Conservation (phyloP, 805 yeast species). For the Kodamaea neixiangensis region DNA sequence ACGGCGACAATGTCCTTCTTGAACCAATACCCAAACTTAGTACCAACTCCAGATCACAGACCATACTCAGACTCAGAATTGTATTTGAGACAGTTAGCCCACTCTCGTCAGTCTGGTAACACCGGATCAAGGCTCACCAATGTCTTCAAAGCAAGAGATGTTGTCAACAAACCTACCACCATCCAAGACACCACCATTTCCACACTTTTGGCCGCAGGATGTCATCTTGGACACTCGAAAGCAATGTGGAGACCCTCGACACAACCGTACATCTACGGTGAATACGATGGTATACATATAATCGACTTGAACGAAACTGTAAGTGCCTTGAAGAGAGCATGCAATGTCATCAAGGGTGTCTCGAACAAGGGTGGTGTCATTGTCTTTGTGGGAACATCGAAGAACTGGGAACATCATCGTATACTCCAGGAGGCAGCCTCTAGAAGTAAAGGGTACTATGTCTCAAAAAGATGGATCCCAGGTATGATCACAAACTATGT, state of each 20-base stretch:
- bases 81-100: conserved; percentile 69
- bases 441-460: conserved; percentile 77
- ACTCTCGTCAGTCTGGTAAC: conserved; percentile 51
- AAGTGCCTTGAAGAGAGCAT: conserved; percentile 72
- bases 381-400: conserved; percentile 80
- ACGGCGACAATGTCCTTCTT: conserved; percentile 34
- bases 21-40: conserved; percentile 58
- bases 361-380: conserved; percentile 84
- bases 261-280: conserved; percentile 85
- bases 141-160: conserved; percentile 70
- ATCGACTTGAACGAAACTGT: conserved; percentile 88
- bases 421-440: conserved; percentile 78
- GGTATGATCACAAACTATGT: conserved; percentile 89
- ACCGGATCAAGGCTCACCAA: conserved; percentile 66
- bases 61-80: conserved; percentile 80
- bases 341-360: conserved; percentile 81
- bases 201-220: conserved; percentile 84
- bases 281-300: conserved; percentile 85
- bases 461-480: conserved; percentile 87
- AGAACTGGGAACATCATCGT: conserved; percentile 64
- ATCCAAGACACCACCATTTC: conserved; percentile 63
- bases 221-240: conserved; percentile 91
- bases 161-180: conserved; percentile 58
- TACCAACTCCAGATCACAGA: conserved; percentile 58
- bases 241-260: conserved; percentile 76